Evolutionary conservation across 257 asterid species (phyloP).

Genomic region (Orobanche coerulescens): DNA sequence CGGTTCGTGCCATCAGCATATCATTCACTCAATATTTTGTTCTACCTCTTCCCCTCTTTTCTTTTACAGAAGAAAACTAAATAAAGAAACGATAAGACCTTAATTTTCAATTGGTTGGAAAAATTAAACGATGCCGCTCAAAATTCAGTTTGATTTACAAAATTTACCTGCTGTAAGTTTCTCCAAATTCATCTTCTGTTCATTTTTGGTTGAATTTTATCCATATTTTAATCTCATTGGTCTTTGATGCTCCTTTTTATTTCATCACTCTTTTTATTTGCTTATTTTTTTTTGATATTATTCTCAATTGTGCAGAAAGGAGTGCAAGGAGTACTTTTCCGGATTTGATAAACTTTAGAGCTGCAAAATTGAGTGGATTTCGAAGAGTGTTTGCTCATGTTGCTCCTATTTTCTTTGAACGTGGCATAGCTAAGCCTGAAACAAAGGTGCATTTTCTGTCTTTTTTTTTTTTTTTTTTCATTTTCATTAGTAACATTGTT

Average conservation of each 20-base stretch:
- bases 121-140: not conserved
- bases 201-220: not conserved
- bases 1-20: slow-evolving; percentile 37
- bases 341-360: slow-evolving; percentile 74
- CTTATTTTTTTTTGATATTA: not conserved
- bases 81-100: not conserved
- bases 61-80: not conserved
- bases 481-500: not conserved
- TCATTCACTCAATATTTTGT: not conserved
- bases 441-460: slow-evolving; percentile 53
- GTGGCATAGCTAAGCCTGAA: slow-evolving; percentile 79
- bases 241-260: not conserved
- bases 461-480: not conserved
- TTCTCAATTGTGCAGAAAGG: slow-evolving; percentile 40
- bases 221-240: not conserved
- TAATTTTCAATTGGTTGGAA: not conserved
- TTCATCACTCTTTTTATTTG: not conserved
- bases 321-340: slow-evolving; percentile 98
- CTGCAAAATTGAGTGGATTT: slow-evolving; percentile 74
- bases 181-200: not conserved
- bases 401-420: slow-evolving; percentile 90
- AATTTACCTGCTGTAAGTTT: not conserved
- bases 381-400: slow-evolving; percentile 86
- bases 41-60: not conserved
- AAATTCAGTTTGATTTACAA: not conserved